Conservation (phyloP, 1,284 basidiomycete species). For the Heterobasidion occidentale region DNA sequence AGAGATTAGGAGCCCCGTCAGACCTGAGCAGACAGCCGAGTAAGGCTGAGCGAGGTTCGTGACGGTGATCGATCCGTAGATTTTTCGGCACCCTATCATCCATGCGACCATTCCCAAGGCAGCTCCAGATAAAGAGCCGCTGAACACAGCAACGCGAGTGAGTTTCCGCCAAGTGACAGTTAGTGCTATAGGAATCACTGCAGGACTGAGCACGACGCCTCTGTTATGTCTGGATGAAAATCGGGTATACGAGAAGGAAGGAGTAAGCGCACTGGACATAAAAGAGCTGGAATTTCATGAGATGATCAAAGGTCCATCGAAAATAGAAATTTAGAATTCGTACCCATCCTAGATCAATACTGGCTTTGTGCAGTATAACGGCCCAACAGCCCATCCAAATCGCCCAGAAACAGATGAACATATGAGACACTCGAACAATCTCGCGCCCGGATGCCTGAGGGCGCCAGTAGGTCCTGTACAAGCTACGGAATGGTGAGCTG, state of each 20-base stretch:
- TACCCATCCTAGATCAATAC: conserved; percentile 39
- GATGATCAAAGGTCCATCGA: not conserved
- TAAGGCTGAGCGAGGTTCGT: conserved; percentile 36
- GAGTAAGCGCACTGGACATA: conserved; percentile 35
- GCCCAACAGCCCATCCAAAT: conserved; percentile 51
- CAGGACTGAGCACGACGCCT: conserved; percentile 38
- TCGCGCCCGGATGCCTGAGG: conserved; percentile 54
- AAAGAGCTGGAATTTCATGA: conserved; percentile 22
- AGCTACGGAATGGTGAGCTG: conserved; percentile 6
- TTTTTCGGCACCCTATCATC: conserved; percentile 45
- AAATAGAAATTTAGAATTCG: not conserved
- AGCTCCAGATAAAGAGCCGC: conserved; percentile 34
- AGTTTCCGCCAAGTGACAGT: conserved; percentile 43
- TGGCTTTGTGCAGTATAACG: conserved; percentile 31
- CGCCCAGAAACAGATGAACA: conserved; percentile 49
- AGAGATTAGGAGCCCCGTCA: conserved; percentile 37
- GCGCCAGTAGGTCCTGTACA: conserved; percentile 65
- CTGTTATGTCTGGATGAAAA: conserved; percentile 10
- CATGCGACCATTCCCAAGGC: conserved; percentile 39
- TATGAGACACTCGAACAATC: conserved; percentile 51
- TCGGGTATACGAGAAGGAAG: not conserved
- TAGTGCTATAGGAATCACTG: conserved; percentile 39
- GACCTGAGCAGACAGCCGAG: conserved; percentile 39
- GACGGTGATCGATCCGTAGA: conserved; percentile 36
- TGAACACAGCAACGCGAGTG: conserved; percentile 29